phyloP scores from a whole-genome alignment of 169 alveolate genomes.

The Plasmodium knowlesi region DNA sequence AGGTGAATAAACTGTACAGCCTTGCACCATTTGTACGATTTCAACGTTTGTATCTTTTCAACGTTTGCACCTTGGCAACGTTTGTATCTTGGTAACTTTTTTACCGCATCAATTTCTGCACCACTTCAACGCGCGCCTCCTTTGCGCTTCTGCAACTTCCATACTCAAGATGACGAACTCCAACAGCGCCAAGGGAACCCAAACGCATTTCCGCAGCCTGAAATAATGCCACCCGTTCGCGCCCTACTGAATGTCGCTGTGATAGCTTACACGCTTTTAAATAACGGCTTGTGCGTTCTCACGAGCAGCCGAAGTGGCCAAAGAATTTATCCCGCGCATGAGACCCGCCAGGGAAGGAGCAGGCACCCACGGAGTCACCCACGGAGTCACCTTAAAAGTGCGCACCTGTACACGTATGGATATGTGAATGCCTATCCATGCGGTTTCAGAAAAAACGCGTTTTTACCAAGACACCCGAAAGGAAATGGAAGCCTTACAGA shows the following conservation, averaged over 20 bases:
- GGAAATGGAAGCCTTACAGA: background rate
- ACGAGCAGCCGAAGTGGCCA: background rate
- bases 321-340: conserved; percentile 12
- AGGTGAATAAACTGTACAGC: background rate
- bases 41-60: background rate
- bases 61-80: background rate
- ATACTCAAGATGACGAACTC: background rate
- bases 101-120: background rate
- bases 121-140: background rate
- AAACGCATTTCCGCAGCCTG: background rate
- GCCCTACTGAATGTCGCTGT: background rate
- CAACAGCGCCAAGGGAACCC: background rate
- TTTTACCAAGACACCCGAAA: background rate
- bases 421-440: background rate
- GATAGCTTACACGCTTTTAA: background rate
- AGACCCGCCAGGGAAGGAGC: background rate
- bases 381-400: background rate
- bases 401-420: background rate
- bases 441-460: background rate
- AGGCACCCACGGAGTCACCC: background rate
- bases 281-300: conserved; percentile 24
- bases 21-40: background rate
- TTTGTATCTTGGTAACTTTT: background rate
- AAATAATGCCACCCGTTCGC: conserved; percentile 30
- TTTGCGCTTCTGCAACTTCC: background rate